Conservation (phyloP, 1,139 yeast genomes). For the Debaryomyces udenii region DNA sequence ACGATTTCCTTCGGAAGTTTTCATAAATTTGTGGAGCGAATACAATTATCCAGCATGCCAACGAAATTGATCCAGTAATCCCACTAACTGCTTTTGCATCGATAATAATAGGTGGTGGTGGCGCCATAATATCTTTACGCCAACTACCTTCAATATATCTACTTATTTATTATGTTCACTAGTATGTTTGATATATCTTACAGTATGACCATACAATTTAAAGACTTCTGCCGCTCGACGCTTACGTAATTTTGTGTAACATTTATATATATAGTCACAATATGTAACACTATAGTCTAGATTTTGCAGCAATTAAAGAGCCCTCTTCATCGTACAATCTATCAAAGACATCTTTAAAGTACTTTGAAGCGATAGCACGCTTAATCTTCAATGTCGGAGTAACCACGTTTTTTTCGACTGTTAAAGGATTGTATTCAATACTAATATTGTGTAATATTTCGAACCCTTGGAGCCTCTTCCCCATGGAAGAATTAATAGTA, state of each 20-base stretch:
- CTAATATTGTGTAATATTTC: slow-evolving; percentile 38
- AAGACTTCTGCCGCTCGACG: not conserved
- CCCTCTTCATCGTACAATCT: slow-evolving; percentile 26
- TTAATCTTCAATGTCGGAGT: slow-evolving; percentile 44
- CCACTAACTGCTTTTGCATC: slow-evolving; percentile 85
- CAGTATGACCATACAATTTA: too few relatives aligned
- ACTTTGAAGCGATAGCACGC: slow-evolving; percentile 32
- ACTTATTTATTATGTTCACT: not conserved
- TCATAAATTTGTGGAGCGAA: slow-evolving; percentile 97
- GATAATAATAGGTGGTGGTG: slow-evolving; percentile 67
- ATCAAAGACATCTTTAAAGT: slow-evolving; percentile 16
- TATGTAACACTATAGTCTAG: slow-evolving; percentile 6
- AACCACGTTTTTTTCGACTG: slow-evolving; percentile 35
- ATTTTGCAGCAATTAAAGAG: slow-evolving; percentile 17
- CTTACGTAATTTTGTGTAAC: slow-evolving; percentile 8
- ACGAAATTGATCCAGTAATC: slow-evolving; percentile 86
- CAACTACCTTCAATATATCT: slow-evolving; percentile 1
- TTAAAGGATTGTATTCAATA: slow-evolving; percentile 38
- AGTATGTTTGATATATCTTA: too few relatives aligned
- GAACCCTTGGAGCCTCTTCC: slow-evolving; percentile 27
- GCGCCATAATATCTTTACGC: slow-evolving; percentile 36
- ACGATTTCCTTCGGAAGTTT: slow-evolving; percentile 77
- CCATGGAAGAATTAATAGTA: slow-evolving; percentile 28
- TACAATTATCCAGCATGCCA: slow-evolving; percentile 97
- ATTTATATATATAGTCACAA: not conserved